These are phyloP conservation scores for Aspergillus proliferans DNA, from an alignment of 2,329 filamentous ascomycete species.

Conservation along the genomic window DNA sequence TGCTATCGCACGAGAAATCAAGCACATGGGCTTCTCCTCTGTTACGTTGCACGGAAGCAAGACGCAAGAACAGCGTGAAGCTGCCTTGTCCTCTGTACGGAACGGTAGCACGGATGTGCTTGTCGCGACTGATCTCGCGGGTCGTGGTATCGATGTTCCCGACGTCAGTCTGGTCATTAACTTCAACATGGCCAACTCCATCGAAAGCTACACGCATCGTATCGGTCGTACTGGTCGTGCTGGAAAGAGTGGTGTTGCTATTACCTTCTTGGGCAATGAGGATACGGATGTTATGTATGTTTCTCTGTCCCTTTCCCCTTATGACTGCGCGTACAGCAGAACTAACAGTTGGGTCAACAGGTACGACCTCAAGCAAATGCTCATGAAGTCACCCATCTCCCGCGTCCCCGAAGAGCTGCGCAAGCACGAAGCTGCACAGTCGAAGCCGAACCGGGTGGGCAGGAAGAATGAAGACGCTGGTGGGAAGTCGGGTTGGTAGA, in stretches of 20 bases:
- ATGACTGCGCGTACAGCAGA: slow-evolving; percentile 1
- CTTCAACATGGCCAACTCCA: slow-evolving; percentile 94
- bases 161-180: slow-evolving; percentile 94
- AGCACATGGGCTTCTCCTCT: slow-evolving; percentile 81
- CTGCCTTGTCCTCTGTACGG: slow-evolving; percentile 77
- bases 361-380: slow-evolving; percentile 90
- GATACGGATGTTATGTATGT: slow-evolving; percentile 76
- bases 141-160: slow-evolving; percentile 93
- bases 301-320: slow-evolving; percentile 9
- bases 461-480: slow-evolving; percentile 40
- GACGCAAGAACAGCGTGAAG: slow-evolving; percentile 95
- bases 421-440: slow-evolving; percentile 86
- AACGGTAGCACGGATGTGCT: slow-evolving; percentile 76
- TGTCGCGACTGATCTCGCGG: slow-evolving; percentile 91
- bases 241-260: slow-evolving; percentile 90
- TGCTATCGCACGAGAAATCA: slow-evolving; percentile 87
- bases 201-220: slow-evolving; percentile 94
- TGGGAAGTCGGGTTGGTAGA: slow-evolving; percentile 31
- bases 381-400: slow-evolving; percentile 80
- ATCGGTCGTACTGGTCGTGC: slow-evolving; percentile 96
- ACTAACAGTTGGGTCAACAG: slow-evolving; percentile 22
- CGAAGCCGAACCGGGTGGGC: slow-evolving; percentile 55
- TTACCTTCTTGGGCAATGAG: slow-evolving; percentile 90
- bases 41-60: slow-evolving; percentile 94
- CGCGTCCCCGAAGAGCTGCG: slow-evolving; percentile 86